These are phyloP conservation scores for Blastobotrys illinoisensis DNA, from an alignment of 1,139 yeast genomes.

Conservation along the genomic window DNA sequence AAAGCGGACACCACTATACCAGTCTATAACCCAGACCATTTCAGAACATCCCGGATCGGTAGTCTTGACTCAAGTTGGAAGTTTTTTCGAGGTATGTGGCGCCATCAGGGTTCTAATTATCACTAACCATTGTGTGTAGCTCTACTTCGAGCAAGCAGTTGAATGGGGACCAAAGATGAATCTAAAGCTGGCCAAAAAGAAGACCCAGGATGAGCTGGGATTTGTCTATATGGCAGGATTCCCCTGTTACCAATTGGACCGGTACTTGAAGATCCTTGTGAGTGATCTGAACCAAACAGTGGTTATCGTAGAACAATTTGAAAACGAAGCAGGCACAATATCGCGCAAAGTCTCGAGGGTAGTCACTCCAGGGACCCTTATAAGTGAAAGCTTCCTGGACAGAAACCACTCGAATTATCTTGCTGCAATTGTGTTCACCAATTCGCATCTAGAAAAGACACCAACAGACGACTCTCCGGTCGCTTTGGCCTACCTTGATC, in stretches of 20 bases:
- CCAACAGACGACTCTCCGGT: conserved; percentile 40
- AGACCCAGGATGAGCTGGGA: conserved; percentile 39
- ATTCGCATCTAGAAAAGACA: conserved; percentile 14
- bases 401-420: conserved; percentile 66
- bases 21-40: conserved; percentile 38
- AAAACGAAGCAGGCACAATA: conserved; percentile 7
- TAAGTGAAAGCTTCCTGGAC: conserved; percentile 80
- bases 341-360: conserved; percentile 67
- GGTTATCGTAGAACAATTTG: conserved; percentile 68
- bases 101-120: not conserved
- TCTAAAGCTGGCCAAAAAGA: conserved; percentile 47
- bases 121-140: conserved; percentile 15
- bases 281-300: conserved; percentile 65
- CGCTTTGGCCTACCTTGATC: conserved; percentile 86
- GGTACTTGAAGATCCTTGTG: conserved; percentile 69
- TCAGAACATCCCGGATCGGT: conserved; percentile 59
- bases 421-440: conserved; percentile 43
- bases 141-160: conserved; percentile 84
- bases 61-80: conserved; percentile 81
- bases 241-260: conserved; percentile 64
- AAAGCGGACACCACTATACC: conserved; percentile 6
- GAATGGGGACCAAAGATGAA: conserved; percentile 67
- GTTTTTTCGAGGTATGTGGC: conserved; percentile 54
- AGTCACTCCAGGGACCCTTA: conserved; percentile 87
- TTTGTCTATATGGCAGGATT: conserved; percentile 83